Evolutionary conservation across 371 early-diverging fungal genomes (phyloP).

Genomic region (Mucor mucedo): DNA sequence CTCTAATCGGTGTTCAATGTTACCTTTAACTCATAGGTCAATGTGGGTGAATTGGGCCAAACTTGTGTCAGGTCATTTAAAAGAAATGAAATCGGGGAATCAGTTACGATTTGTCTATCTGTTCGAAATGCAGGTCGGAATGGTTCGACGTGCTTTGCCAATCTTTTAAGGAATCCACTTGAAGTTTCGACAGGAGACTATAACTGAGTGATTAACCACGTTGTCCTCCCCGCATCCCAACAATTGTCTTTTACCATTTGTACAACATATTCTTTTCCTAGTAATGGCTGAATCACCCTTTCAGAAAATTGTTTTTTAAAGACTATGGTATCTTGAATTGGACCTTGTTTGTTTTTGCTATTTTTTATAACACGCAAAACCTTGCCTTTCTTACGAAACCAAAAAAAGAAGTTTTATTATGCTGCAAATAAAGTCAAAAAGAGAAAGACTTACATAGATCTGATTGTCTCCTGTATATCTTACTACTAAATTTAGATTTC

Average conservation of each 20-base stretch:
- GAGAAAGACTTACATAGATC: slow-evolving; percentile 32
- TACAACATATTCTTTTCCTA: slow-evolving; percentile 44
- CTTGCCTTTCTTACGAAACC: slow-evolving; percentile 26
- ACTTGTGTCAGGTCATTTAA: slow-evolving; percentile 39
- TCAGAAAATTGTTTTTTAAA: slow-evolving; percentile 32
- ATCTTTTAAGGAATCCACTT: slow-evolving; percentile 25
- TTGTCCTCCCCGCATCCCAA: neutral
- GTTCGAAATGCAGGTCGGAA: slow-evolving; percentile 25
- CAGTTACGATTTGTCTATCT: slow-evolving; percentile 19
- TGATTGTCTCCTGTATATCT: slow-evolving; percentile 36
- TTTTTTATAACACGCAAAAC: slow-evolving; percentile 44
- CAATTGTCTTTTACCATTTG: slow-evolving; percentile 32
- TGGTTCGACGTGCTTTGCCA: slow-evolving; percentile 27
- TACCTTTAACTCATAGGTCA: slow-evolving; percentile 55
- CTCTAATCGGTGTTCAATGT: too few species aligned
- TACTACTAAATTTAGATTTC: slow-evolving; percentile 53
- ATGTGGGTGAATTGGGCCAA: slow-evolving; percentile 6
- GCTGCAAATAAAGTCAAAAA: neutral
- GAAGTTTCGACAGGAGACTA: slow-evolving; percentile 34
- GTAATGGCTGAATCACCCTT: slow-evolving; percentile 36
- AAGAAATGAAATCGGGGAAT: slow-evolving; percentile 32
- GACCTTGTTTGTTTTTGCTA: neutral
- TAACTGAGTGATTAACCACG: neutral
- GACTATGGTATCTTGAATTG: neutral
- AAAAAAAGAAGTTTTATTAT: neutral